phyloP scores from a whole-genome alignment of 208 protist genomes.

The Wallacemonas rigidus region DNA sequence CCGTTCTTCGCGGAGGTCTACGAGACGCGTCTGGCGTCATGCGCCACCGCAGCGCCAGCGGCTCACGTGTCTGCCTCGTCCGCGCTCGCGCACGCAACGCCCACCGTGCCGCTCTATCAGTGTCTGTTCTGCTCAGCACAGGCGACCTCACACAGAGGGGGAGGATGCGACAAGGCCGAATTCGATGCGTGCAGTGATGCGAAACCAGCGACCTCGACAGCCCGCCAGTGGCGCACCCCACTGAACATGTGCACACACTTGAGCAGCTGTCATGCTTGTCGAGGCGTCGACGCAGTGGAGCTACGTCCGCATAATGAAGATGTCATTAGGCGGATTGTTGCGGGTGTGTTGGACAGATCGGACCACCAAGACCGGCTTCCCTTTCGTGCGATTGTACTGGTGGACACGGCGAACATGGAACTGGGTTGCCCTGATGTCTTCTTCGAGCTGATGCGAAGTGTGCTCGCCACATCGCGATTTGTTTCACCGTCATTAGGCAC shows the following conservation, averaged over 20 bases:
- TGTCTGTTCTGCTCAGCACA: constrained; percentile 5
- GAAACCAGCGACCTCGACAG: background rate
- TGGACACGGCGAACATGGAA: constrained; percentile 83
- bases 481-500: background rate
- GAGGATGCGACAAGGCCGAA: background rate
- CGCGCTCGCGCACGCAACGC: background rate
- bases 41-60: background rate
- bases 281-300: constrained; percentile 43
- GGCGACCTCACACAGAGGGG: too few species aligned
- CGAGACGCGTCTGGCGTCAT: background rate
- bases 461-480: background rate
- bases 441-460: constrained; percentile 41
- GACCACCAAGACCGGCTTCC: background rate
- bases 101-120: background rate
- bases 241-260: constrained; percentile 56
- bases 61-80: background rate
- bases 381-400: constrained; percentile 49
- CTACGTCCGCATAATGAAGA: constrained; percentile 51
- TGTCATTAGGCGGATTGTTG: constrained; percentile 33
- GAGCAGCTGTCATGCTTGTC: constrained; percentile 57
- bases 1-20: constrained; percentile 2
- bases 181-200: background rate
- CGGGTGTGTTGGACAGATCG: background rate
- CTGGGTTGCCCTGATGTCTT: constrained; percentile 33
- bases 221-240: constrained; percentile 42